Percentiles rank a stretch among this genome's conserved stretches.
These are phyloP conservation scores for Penicillium salamii DNA, from an alignment of 495 filamentous ascomycete genomes.

Conservation along the genomic window DNA sequence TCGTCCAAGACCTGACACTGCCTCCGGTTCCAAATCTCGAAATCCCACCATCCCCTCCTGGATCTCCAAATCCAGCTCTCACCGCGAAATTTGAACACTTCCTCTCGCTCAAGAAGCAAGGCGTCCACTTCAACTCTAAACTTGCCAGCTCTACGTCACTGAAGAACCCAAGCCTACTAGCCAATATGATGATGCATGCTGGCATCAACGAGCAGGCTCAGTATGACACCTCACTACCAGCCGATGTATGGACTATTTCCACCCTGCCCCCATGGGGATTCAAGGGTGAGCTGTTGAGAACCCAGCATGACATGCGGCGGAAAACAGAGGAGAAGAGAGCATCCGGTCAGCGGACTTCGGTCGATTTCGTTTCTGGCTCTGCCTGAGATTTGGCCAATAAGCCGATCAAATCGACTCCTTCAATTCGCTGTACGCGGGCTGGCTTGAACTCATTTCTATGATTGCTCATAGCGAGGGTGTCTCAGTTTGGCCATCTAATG, in stretches of 20 bases:
- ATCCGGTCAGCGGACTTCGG: conserved; percentile 52
- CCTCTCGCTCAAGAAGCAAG: conserved; percentile 77
- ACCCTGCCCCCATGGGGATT: conserved; percentile 70
- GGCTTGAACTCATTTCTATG: too few relatives aligned
- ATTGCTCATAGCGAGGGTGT: too few relatives aligned
- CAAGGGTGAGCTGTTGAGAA: conserved; percentile 65
- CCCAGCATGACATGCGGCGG: conserved; percentile 59
- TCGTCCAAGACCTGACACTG: conserved; percentile 78
- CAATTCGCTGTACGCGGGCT: not conserved
- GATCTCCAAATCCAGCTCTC: conserved; percentile 60
- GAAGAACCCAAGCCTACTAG: conserved; percentile 75
- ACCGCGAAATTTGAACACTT: conserved; percentile 81
- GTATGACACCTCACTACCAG: conserved; percentile 70
- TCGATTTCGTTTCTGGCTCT: conserved; percentile 73
- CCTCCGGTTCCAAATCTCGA: conserved; percentile 74
- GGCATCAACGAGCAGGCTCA: conserved; percentile 66
- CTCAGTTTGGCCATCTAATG: too few relatives aligned
- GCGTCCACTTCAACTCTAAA: conserved; percentile 87
- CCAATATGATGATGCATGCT: conserved; percentile 78
- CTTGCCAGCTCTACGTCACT: conserved; percentile 67
- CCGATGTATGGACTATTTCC: conserved; percentile 64
- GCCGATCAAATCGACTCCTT: not conserved
- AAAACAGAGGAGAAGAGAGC: conserved; percentile 56
- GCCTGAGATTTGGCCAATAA: not conserved
- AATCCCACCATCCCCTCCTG: conserved; percentile 83